Evolutionary conservation across 129 eudicot species (phyloP), one percentile per base, ranked within the genome.

Genomic region (Cynara cardunculus): DNA sequence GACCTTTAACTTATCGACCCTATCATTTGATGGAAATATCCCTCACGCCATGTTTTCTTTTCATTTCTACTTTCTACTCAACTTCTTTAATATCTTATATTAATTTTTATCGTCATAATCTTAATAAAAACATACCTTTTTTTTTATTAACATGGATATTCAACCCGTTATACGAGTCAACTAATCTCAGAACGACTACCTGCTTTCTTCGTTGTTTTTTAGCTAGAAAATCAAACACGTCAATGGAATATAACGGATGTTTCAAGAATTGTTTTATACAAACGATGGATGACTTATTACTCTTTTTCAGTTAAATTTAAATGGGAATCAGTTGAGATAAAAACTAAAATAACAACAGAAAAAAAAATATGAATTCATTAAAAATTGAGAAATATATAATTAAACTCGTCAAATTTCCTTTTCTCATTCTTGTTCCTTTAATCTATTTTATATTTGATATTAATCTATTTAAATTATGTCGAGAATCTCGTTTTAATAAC

Each of bases 1-100:
- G 77, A 70, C 76, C 76, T 77, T 56, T 30, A 56, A 79, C 7
- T 71, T 32, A 80, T 80, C 27, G 69, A 64, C 28, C 22, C 28
- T 12, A 65, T 24, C 14, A 26, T 67, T 21, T 12, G 32, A 26
- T 67, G 32, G 34, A 67, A 67, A 67, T 66, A 77, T 77, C 37
- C 41, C 37, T 3, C 73, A 46, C 56, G 76, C 82, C 82, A 69
- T 79, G 76, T 69, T 78, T 78, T 78, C 4, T 37, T 68, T 70
- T 30, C 76, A 26, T 28, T 12, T 69, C 3, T 18, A 5, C 64
- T 18, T 27, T 68, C 13, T n/a, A 27, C 19, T 66, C 66, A 34
- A 66, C 28, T 69, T 69, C 49, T 68, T 4, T 10, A 13, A 12
- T 69, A 16, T 1, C 21, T 75, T 16, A 21, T 32, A 18, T n/a